Base-by-base conservation (phyloP, 2,329 filamentous ascomycete species). In the Trematosphaeria pertusa region DNA sequence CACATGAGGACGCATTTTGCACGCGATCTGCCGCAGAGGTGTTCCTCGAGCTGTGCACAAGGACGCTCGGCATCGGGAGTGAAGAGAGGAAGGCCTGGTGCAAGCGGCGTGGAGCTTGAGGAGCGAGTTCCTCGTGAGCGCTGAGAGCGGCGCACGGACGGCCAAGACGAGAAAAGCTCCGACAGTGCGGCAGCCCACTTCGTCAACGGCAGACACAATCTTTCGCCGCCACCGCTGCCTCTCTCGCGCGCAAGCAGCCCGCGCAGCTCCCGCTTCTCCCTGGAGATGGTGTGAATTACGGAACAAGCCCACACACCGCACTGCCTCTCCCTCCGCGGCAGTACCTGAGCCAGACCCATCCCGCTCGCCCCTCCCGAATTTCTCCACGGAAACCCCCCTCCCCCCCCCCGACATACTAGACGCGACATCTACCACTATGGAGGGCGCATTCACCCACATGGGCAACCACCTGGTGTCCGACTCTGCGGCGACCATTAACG, bases 401-500 rank as follows among this genome's bases (percentile, higher is more conserved):
- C 35, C 12, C 5, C 18, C 44, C 30, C 22, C 21, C 37, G 34
- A 50, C 35, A 34, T 40, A 17, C 31, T 20, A 19, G 39, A 34
- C 58, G 36, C 48, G 32, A 40, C 41, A 35, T n/a, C n/a, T n/a
- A 38, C 48, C 51, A 59, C 42, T 60, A 93, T 94, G 89, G 89
- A 94, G 79, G 88, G 87, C 71, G 88, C 90, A 60, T 96, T 95
- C 71, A 93, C 87, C 54, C 88, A 94, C 75, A 84, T 93, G 66
- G 89, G 88, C 65, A 96, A 94, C 76, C 88, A 92, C 75, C 78
- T 92, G 61, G 86, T 94, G 67, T 91, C 88, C 65, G 88, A 92
- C 75, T 91, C 88, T 41, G 88, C 87, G 43, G 86, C 88, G 50
- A 89, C 88, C 53, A 96, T 97, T 74, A 96, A 95, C 66, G 91